Conservation (phyloP, 805 yeast species). For the Torulaspora microellipsoides region DNA sequence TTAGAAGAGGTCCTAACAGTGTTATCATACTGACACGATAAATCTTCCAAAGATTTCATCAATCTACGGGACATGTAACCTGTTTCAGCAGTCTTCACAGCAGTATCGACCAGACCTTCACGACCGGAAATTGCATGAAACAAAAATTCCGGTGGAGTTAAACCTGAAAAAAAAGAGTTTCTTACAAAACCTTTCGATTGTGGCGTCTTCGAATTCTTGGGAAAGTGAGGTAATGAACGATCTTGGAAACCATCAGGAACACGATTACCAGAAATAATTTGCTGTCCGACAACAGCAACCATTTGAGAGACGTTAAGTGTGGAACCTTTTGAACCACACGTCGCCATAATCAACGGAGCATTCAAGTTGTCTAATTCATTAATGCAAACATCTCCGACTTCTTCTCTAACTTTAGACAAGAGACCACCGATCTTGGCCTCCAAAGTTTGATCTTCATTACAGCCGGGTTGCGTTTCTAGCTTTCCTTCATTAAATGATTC, state of each 20-base stretch:
- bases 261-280: slow-evolving; percentile 96
- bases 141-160: slow-evolving; percentile 92
- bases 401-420: slow-evolving; percentile 95
- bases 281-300: slow-evolving; percentile 99
- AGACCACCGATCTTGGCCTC: slow-evolving; percentile 97
- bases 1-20: slow-evolving; percentile 94
- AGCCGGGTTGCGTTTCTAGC: slow-evolving; percentile 97
- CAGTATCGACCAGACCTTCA: slow-evolving; percentile 99
- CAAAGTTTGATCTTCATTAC: slow-evolving; percentile 96
- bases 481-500: slow-evolving; percentile 73
- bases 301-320: slow-evolving; percentile 96
- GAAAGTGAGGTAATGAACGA: slow-evolving; percentile 94
- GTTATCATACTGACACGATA: slow-evolving; percentile 86
- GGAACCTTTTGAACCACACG: slow-evolving; percentile 99
- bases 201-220: slow-evolving; percentile 93
- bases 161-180: slow-evolving; percentile 90
- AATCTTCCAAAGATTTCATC: slow-evolving; percentile 96
- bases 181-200: slow-evolving; percentile 97
- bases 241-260: slow-evolving; percentile 99
- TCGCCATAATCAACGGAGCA: slow-evolving; percentile 98
- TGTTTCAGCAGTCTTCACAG: slow-evolving; percentile 98
- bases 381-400: slow-evolving; percentile 97
- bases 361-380: slow-evolving; percentile 82
- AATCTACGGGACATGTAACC: slow-evolving; percentile 98
- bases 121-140: slow-evolving; percentile 99